Base-by-base conservation (phyloP, 2,329 filamentous ascomycete genomes). In the Beauveria varroae region DNA sequence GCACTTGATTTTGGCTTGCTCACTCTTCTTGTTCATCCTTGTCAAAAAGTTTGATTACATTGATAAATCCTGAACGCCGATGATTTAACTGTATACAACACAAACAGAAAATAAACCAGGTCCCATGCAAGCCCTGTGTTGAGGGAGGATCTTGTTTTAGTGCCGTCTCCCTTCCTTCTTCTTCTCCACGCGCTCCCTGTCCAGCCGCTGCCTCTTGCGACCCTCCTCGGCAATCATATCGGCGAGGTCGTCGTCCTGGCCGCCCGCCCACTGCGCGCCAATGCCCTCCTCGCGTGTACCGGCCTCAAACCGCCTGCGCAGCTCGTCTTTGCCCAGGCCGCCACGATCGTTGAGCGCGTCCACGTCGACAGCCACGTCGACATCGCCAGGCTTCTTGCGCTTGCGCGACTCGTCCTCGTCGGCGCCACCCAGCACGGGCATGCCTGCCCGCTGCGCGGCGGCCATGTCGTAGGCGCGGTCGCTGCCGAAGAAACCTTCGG, bases 191-290 rank as follows among this genome's bases (percentile, higher is more conserved):
- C 86, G 86, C 74, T 96, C 91, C 73, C 91, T 87, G 68, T 96
- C 93, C 66, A 89, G 85, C 82, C 93, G 96, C 72, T 93, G 83
- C 72, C 92, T 84, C 82, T 98, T 98, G 66, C 91, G 84, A 70
- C 87, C 91, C 77, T 98, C 95, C 69, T 91, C 88, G 14, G 91
- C 91, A 77, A 99, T 97, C 90, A 99, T 96, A 69, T 96, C 90
- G 68, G 88, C 93, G 61, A 99, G 76, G 71, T 97, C 93, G 67
- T 98, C 93, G 72, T 96, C 90, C 74, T 82, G 80, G 20, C 46
- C 57, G 62, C 34, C 34, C 14, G 86, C 84, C 84, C 88, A 91
- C 68, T 86, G 83, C 24, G 86, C 84, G 41, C 87, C 86, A 26
- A 83, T 73, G 20, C 86, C 86, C 71, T 89, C 88, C 65, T 87